phyloP scores from a whole-genome alignment of 2,329 filamentous ascomycete species.

The Pseudocercospora fijiensis region DNA sequence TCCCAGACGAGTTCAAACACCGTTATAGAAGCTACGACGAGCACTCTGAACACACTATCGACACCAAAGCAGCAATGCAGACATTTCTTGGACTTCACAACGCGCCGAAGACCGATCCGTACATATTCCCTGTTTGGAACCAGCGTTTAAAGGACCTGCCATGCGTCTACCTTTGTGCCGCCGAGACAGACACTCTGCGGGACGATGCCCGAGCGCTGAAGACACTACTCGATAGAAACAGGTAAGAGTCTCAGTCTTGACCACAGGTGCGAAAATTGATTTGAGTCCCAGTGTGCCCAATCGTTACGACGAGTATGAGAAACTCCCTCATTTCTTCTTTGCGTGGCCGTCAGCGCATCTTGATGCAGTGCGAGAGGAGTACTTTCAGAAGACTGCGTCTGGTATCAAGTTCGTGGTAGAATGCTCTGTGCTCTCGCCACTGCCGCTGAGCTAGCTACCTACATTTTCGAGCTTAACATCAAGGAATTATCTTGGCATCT shows the following conservation, averaged over 20 bases:
- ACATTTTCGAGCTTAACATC: constrained; percentile 21
- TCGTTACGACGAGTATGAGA: constrained; percentile 18
- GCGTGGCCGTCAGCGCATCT: constrained; percentile 18
- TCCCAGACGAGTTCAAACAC: constrained; percentile 17
- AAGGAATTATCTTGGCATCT: constrained; percentile 46
- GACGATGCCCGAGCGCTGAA: constrained; percentile 21
- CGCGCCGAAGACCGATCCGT: constrained; percentile 18
- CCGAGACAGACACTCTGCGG: constrained; percentile 20
- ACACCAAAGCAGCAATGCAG: constrained; percentile 20
- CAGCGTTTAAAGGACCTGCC: constrained; percentile 22
- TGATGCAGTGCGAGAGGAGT: constrained; percentile 13
- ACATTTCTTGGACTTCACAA: constrained; percentile 18
- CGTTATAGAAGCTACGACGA: constrained; percentile 20
- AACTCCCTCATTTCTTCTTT: constrained; percentile 24
- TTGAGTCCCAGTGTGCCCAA: constrained; percentile 16
- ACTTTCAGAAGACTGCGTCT: constrained; percentile 19
- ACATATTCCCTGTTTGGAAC: constrained; percentile 34
- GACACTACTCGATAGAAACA: constrained; percentile 16
- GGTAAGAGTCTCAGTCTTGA: constrained; percentile 9
- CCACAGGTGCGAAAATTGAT: background rate
- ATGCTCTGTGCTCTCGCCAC: constrained; percentile 7
- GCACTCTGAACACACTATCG: constrained; percentile 17
- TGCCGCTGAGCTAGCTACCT: constrained; percentile 12
- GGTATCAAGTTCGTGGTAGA: constrained; percentile 21
- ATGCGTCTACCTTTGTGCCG: constrained; percentile 18